Conservation (phyloP, 371 early-diverging fungal genomes). For the Mortierella sp. region DNA sequence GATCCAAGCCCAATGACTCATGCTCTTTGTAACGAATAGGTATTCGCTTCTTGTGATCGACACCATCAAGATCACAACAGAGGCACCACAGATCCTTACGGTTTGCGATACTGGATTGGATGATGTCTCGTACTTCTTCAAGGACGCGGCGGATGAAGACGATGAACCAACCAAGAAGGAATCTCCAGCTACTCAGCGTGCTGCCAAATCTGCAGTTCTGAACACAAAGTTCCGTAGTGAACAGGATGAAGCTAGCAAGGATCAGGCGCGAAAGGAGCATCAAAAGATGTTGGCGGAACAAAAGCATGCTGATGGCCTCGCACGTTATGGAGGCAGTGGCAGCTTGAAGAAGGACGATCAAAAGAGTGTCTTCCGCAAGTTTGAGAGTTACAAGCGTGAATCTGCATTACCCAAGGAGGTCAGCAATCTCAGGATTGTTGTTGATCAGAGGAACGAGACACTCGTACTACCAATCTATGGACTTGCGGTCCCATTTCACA, state of each 20-base stretch:
- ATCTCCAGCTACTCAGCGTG: slow-evolving; percentile 35
- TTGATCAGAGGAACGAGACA: slow-evolving; percentile 90
- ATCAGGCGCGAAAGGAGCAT: slow-evolving; percentile 84
- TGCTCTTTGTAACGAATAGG: slow-evolving; percentile 29
- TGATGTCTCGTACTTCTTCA: slow-evolving; percentile 84
- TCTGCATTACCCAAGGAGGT: slow-evolving; percentile 83
- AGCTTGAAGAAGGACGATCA: slow-evolving; percentile 72
- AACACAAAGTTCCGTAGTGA: slow-evolving; percentile 90
- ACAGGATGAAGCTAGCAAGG: slow-evolving; percentile 81
- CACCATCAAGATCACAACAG: slow-evolving; percentile 78
- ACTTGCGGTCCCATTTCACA: slow-evolving; percentile 98
- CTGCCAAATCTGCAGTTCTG: slow-evolving; percentile 80
- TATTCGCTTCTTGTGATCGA: slow-evolving; percentile 90
- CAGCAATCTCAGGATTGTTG: slow-evolving; percentile 79
- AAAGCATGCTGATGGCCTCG: slow-evolving; percentile 82
- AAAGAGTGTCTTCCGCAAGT: slow-evolving; percentile 81
- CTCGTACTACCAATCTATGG: slow-evolving; percentile 98
- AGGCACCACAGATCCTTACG: slow-evolving; percentile 74
- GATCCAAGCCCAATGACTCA: not conserved
- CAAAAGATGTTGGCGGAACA: slow-evolving; percentile 86
- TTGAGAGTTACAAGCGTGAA: slow-evolving; percentile 95
- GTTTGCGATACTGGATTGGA: slow-evolving; percentile 76
- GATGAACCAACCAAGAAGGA: slow-evolving; percentile 45
- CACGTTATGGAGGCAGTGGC: slow-evolving; percentile 75
- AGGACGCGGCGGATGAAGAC: slow-evolving; percentile 56